These are phyloP conservation scores for Ammopiptanthus mongolicus DNA, from an alignment of 306 rosid genomes.

Conservation along the genomic window DNA sequence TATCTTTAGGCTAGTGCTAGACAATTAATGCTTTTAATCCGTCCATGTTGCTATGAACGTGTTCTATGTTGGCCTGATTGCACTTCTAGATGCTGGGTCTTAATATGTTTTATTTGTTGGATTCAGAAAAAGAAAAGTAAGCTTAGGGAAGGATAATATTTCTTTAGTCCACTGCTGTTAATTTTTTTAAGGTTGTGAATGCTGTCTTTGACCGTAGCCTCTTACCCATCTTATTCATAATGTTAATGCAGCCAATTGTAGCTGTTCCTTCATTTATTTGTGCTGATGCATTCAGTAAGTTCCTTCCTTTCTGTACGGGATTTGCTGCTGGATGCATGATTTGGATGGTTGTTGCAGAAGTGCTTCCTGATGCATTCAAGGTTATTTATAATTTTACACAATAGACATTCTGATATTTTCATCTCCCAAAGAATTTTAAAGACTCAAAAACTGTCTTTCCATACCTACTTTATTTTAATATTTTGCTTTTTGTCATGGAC, in stretches of 20 bases:
- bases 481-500: background rate
- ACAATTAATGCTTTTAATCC: background rate
- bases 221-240: conserved; percentile 1
- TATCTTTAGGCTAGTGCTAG: background rate
- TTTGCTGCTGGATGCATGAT: conserved; percentile 99
- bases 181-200: background rate
- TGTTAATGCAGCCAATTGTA: conserved; percentile 81
- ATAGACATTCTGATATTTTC: background rate
- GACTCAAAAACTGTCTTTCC: background rate
- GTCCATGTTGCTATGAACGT: background rate
- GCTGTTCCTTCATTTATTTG: conserved; percentile 98
- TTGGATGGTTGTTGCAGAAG: conserved; percentile 99
- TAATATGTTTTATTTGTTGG: background rate
- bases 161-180: background rate
- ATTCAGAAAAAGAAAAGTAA: background rate
- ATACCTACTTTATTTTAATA: background rate
- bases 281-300: conserved; percentile 93
- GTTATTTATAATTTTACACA: conserved; percentile 30
- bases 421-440: background rate
- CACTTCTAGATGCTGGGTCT: background rate
- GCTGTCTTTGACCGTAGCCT: conserved; percentile 2
- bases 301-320: conserved; percentile 96
- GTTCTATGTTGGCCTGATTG: background rate
- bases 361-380: conserved; percentile 99
- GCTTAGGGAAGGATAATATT: background rate